These are phyloP conservation scores for Pneumocystis murina DNA, from an alignment of 1,139 yeast species.

Conservation along the genomic window DNA sequence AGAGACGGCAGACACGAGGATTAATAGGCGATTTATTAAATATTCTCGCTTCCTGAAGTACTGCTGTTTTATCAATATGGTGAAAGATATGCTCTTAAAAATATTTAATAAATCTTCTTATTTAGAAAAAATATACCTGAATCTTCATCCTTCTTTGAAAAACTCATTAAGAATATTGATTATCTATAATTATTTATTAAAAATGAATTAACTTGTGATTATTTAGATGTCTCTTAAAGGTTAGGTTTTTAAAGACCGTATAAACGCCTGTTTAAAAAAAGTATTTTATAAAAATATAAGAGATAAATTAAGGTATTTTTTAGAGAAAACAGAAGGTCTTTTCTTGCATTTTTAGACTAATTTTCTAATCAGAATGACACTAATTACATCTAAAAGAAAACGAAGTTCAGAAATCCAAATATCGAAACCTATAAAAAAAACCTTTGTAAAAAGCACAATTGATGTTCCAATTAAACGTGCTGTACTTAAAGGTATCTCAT, in stretches of 20 bases:
- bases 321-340: no score
- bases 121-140: neutral
- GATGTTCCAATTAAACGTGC: neutral
- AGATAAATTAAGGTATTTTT: no score
- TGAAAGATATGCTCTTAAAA: neutral
- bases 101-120: neutral
- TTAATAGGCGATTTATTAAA: slow-evolving; percentile 87
- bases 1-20: slow-evolving; percentile 68
- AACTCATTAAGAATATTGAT: neutral
- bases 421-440: neutral
- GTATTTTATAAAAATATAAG: no score
- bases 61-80: slow-evolving; percentile 78
- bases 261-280: no score
- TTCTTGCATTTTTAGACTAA: neutral
- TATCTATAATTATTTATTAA: no score
- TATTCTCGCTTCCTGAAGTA: slow-evolving; percentile 86
- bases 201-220: no score
- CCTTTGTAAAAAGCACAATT: neutral
- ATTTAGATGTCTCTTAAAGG: no score
- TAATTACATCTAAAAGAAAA: neutral
- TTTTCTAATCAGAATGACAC: neutral
- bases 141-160: neutral
- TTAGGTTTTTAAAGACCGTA: no score
- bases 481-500: neutral
- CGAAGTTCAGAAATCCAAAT: neutral